A percentile compares a stretch with the other conserved stretches of the same genome.
Evolutionary conservation across 2,329 filamentous ascomycete genomes (phyloP).

Genomic region (Alternaria panax): DNA sequence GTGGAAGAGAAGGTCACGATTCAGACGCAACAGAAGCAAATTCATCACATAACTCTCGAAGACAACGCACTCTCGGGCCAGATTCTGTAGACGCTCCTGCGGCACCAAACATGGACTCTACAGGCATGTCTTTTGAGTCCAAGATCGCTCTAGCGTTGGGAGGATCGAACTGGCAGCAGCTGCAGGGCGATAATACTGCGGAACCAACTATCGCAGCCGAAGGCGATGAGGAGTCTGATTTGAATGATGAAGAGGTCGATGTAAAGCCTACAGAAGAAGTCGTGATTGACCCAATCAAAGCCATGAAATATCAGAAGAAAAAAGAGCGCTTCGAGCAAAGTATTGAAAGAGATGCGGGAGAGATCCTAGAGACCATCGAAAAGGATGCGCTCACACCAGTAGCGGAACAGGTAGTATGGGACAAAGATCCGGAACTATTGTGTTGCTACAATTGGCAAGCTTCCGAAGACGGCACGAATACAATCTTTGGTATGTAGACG

Average conservation of each 20-base stretch:
- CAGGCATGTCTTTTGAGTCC: slow-evolving; percentile 20
- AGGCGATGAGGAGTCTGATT: neutral
- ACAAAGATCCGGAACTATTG: slow-evolving; percentile 34
- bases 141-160: slow-evolving; percentile 22
- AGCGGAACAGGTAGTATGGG: slow-evolving; percentile 28
- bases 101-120: slow-evolving; percentile 4
- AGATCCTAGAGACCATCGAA: slow-evolving; percentile 24
- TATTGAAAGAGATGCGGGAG: slow-evolving; percentile 25
- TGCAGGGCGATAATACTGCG: slow-evolving; percentile 7
- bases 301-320: slow-evolving; percentile 25
- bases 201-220: neutral
- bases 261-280: slow-evolving; percentile 1
- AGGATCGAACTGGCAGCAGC: slow-evolving; percentile 22
- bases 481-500: slow-evolving; percentile 29
- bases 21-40: neutral
- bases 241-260: neutral
- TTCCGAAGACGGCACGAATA: slow-evolving; percentile 30
- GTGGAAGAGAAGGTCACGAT: neutral
- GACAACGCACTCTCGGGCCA: neutral
- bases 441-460: slow-evolving; percentile 42
- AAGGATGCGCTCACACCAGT: slow-evolving; percentile 19
- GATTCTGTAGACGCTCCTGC: neutral
- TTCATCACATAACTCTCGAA: neutral
- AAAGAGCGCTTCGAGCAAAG: slow-evolving; percentile 19
- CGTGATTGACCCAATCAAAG: slow-evolving; percentile 5